These are phyloP conservation scores for Cercospora sp. DNA, from an alignment of 2,329 filamentous ascomycete genomes.

Conservation along the genomic window DNA sequence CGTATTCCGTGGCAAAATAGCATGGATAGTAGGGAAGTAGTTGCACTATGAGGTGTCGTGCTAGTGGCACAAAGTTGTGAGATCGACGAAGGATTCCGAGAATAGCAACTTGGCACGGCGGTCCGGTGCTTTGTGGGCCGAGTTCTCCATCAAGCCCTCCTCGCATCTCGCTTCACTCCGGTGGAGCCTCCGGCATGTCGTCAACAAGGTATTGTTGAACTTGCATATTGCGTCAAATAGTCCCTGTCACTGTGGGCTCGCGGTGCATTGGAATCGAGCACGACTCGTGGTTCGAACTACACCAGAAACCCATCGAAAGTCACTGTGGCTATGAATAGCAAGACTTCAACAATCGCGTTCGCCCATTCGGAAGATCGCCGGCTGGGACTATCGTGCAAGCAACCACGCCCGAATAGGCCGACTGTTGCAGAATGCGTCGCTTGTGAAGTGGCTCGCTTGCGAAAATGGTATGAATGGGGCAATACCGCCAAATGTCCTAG, in stretches of 20 bases:
- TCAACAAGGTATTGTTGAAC: background rate
- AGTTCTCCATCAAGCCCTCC: background rate
- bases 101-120: constrained; percentile 8
- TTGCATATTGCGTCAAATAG: background rate
- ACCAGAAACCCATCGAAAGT: background rate
- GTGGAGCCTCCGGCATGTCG: background rate
- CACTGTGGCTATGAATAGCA: background rate
- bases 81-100: constrained; percentile 14
- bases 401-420: background rate
- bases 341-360: background rate
- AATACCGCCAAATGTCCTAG: background rate
- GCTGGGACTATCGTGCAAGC: background rate
- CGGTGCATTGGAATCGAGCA: background rate
- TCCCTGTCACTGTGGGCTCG: background rate
- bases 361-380: background rate
- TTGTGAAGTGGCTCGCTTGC: background rate
- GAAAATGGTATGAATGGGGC: background rate
- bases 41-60: constrained; percentile 8
- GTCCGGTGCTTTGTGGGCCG: background rate
- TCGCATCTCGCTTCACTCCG: background rate
- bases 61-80: background rate
- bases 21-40: background rate
- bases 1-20: background rate
- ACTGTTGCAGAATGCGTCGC: background rate
- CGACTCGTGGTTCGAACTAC: background rate